These are phyloP conservation scores for Pyrenopolyporus hunteri DNA, from an alignment of 495 filamentous ascomycete genomes.

Conservation along the genomic window DNA sequence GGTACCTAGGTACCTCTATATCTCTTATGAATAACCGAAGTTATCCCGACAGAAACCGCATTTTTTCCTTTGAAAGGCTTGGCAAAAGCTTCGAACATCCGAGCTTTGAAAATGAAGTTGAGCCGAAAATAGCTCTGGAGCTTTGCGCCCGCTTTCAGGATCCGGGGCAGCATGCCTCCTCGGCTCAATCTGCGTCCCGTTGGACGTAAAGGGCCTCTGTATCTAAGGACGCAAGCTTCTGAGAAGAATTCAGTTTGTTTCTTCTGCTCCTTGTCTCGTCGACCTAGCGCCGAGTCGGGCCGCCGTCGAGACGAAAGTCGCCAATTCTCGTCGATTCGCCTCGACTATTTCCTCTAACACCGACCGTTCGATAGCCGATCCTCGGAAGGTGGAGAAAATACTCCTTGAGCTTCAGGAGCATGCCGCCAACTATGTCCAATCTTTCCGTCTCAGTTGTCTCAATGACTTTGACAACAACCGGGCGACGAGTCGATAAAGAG, in stretches of 20 bases:
- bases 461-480: conserved; percentile 71
- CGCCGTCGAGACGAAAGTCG: conserved; percentile 28
- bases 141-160: conserved; percentile 11
- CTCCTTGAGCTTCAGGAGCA: conserved; percentile 66
- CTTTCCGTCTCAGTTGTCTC: conserved; percentile 77
- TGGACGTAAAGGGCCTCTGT: conserved; percentile 19
- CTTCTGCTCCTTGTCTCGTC: conserved; percentile 48
- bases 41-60: conserved; percentile 11
- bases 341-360: conserved; percentile 16
- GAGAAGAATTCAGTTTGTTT: conserved; percentile 46
- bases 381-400: conserved; percentile 63
- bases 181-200: conserved; percentile 41
- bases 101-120: too few species aligned
- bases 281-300: conserved; percentile 7
- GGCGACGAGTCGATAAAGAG: conserved; percentile 67
- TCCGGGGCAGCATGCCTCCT: conserved; percentile 43
- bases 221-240: neutral
- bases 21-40: conserved; percentile 6
- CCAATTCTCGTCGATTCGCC: conserved; percentile 22
- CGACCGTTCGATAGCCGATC: conserved; percentile 4
- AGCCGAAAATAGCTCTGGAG: conserved; percentile 5
- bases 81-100: conserved; percentile 19
- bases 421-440: conserved; percentile 69
- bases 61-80: neutral
- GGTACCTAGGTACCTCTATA: neutral